These are phyloP conservation scores for Dothistroma pini DNA, from an alignment of 2,329 filamentous ascomycete species.

Conservation along the genomic window DNA sequence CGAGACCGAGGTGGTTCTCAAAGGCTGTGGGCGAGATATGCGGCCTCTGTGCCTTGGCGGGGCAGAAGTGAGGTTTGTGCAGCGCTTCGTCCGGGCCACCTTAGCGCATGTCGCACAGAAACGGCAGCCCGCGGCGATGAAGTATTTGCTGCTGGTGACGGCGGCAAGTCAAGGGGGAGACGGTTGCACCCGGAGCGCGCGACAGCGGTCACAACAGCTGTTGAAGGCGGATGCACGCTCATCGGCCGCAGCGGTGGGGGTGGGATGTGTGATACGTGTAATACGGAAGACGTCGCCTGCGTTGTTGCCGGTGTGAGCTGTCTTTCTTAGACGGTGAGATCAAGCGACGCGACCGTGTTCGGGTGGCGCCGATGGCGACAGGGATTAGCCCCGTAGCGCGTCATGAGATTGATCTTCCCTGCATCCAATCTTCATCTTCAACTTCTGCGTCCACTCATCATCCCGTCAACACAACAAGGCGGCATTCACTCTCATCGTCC, in stretches of 20 bases:
- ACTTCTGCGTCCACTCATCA: too few species aligned
- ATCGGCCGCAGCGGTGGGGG: background rate
- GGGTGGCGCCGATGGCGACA: too few species aligned
- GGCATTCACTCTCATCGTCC: too few species aligned
- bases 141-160: background rate
- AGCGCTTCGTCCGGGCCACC: background rate
- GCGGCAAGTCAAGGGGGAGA: background rate
- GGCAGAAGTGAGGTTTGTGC: background rate
- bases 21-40: background rate
- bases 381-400: too few species aligned
- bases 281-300: background rate
- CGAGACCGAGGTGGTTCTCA: background rate
- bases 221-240: background rate
- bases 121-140: background rate
- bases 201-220: background rate
- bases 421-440: too few species aligned
- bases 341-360: too few species aligned
- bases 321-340: too few species aligned
- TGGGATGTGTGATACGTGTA: background rate
- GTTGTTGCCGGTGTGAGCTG: background rate
- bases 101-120: background rate
- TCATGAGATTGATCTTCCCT: too few species aligned
- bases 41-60: constrained; percentile 1
- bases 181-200: background rate
- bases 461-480: too few species aligned